Conservation (phyloP, 2,329 filamentous ascomycete species). For the Cladosporium sp. region DNA sequence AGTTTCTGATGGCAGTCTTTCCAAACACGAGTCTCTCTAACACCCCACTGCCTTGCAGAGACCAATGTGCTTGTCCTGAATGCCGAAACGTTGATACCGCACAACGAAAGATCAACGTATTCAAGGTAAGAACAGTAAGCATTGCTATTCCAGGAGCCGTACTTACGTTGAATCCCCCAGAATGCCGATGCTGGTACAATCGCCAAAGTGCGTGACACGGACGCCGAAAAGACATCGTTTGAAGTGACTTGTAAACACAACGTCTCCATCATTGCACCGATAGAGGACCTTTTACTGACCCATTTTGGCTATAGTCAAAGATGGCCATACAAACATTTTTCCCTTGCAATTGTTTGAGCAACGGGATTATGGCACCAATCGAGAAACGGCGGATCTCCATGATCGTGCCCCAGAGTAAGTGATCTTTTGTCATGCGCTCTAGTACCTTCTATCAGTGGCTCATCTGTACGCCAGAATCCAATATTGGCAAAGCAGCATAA, state of each 20-base stretch:
- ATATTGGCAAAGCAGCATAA: conserved; percentile 25
- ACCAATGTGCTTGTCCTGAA: conserved; percentile 25
- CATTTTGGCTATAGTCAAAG: conserved; percentile 17
- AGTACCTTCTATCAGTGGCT: no score
- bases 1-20: not conserved
- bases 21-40: not conserved
- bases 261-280: no score
- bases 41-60: conserved; percentile 14
- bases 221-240: conserved; percentile 5
- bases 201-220: no score
- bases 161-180: no score
- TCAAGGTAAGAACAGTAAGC: conserved; percentile 18
- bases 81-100: conserved; percentile 28
- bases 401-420: no score
- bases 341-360: not conserved
- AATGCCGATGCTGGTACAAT: no score
- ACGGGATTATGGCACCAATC: no score
- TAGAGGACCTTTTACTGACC: no score
- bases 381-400: no score
- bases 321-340: conserved; percentile 21
- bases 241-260: conserved; percentile 19
- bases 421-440: no score
- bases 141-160: no score
- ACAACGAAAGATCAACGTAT: conserved; percentile 29
- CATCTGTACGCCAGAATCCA: conserved; percentile 5